Evolutionary conservation across 1,284 basidiomycete genomes (phyloP).

Genomic region (Tylopilus orsonianus): DNA sequence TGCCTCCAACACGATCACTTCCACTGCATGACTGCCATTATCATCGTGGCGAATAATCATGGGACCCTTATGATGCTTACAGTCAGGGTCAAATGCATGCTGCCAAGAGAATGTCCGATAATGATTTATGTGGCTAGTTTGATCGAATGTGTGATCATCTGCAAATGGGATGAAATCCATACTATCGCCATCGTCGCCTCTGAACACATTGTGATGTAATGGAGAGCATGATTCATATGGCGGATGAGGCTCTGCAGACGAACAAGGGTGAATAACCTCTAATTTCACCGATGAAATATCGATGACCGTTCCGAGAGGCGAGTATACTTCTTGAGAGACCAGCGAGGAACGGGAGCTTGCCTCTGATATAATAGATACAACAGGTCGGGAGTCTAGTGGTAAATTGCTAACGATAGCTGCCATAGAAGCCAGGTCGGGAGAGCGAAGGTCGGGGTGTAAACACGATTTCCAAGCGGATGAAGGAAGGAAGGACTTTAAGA

Average conservation of each 20-base stretch:
- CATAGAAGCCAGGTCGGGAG: slow-evolving; percentile 3
- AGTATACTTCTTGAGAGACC: slow-evolving; percentile 18
- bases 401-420: background rate
- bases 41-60: slow-evolving; percentile 14
- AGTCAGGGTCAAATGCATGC: slow-evolving; percentile 43
- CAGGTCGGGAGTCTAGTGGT: background rate
- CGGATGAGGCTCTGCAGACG: slow-evolving; percentile 33
- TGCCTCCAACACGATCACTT: slow-evolving; percentile 47
- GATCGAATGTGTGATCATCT: slow-evolving; percentile 52
- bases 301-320: slow-evolving; percentile 11
- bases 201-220: slow-evolving; percentile 42
- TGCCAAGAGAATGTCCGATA: slow-evolving; percentile 53
- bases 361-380: background rate
- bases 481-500: slow-evolving; percentile 17
- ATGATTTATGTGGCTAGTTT: slow-evolving; percentile 37
- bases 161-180: slow-evolving; percentile 60
- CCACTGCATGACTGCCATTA: slow-evolving; percentile 35
- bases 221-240: slow-evolving; percentile 56
- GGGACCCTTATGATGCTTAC: slow-evolving; percentile 37
- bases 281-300: slow-evolving; percentile 16
- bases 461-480: slow-evolving; percentile 21
- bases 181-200: slow-evolving; percentile 54
- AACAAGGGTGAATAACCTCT: slow-evolving; percentile 12
- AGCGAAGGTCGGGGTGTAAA: slow-evolving; percentile 18
- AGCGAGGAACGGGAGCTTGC: background rate